Evolutionary conservation across 257 asterid species (phyloP).

Genomic region (Nicotiana undulata): DNA sequence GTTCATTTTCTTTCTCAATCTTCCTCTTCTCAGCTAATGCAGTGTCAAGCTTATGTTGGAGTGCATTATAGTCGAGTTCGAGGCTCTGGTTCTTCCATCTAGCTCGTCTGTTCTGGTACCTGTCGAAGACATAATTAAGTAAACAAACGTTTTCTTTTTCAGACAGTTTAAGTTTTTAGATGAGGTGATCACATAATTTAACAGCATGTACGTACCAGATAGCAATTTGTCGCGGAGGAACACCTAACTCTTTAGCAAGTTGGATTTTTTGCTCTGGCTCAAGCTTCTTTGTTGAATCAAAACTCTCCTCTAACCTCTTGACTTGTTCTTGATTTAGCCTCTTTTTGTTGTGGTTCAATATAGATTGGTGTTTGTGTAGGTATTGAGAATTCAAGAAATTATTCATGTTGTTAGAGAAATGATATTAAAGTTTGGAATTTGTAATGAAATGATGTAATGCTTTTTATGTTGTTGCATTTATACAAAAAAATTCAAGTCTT

Average conservation of each 20-base stretch:
- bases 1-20: conserved; percentile 46
- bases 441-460: neutral
- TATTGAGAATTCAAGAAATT: conserved; percentile 20
- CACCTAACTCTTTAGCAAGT: conserved; percentile 63
- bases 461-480: neutral
- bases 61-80: conserved; percentile 50
- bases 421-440: conserved; percentile 8
- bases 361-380: conserved; percentile 21
- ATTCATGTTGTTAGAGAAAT: conserved; percentile 21
- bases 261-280: conserved; percentile 70
- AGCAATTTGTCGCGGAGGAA: conserved; percentile 80
- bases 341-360: conserved; percentile 32
- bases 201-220: conserved; percentile 38
- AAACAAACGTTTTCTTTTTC: neutral
- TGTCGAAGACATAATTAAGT: neutral
- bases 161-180: neutral
- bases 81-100: conserved; percentile 87
- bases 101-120: conserved; percentile 70
- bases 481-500: conserved; percentile 12
- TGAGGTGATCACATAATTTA: neutral
- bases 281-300: conserved; percentile 62
- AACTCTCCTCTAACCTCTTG: conserved; percentile 61
- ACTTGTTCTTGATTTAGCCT: conserved; percentile 68
- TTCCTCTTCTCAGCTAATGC: conserved; percentile 45
- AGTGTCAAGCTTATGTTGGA: conserved; percentile 51